These are phyloP conservation scores for Ehretia macrophylla DNA, from an alignment of 257 asterid genomes.

Conservation along the genomic window DNA sequence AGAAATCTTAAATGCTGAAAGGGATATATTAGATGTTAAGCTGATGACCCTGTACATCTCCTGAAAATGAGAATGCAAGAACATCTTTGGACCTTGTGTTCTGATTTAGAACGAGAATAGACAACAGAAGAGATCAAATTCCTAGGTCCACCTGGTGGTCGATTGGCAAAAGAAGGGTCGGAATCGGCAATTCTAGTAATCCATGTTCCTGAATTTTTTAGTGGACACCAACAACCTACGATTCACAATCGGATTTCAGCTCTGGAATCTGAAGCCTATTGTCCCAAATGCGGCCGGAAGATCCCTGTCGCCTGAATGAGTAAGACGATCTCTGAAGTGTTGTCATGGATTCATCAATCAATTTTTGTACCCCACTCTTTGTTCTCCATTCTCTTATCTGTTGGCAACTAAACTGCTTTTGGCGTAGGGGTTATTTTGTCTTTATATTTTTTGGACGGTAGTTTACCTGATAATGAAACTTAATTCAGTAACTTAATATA, in stretches of 20 bases:
- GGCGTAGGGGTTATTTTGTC: not conserved
- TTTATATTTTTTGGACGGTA: too few relatives aligned
- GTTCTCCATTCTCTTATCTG: not conserved
- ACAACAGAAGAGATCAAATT: not conserved
- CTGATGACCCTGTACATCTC: slow-evolving; percentile 31
- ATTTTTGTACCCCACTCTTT: not conserved
- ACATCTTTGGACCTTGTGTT: slow-evolving; percentile 28
- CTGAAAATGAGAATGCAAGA: slow-evolving; percentile 29
- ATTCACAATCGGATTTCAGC: too few relatives aligned
- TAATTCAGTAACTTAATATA: too few relatives aligned
- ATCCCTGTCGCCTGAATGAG: slow-evolving; percentile 76
- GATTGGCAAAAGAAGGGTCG: not conserved
- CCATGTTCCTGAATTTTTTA: too few relatives aligned
- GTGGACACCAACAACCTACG: too few relatives aligned
- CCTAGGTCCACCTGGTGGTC: not conserved
- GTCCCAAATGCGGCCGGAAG: slow-evolving; percentile 71
- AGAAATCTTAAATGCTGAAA: too few relatives aligned
- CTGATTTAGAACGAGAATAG: slow-evolving; percentile 18
- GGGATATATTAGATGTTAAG: slow-evolving; percentile 19
- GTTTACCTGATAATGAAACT: too few relatives aligned
- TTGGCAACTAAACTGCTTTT: not conserved
- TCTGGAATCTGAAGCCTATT: slow-evolving; percentile 11
- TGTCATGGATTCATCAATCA: slow-evolving; percentile 32
- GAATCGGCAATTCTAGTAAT: too few relatives aligned
- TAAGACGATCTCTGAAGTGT: slow-evolving; percentile 60